A percentile compares a stretch with the other conserved stretches of the same genome.
Evolutionary conservation across 768 basidiomycete species (phyloP).

Genomic region (Jaapia argillacea): DNA sequence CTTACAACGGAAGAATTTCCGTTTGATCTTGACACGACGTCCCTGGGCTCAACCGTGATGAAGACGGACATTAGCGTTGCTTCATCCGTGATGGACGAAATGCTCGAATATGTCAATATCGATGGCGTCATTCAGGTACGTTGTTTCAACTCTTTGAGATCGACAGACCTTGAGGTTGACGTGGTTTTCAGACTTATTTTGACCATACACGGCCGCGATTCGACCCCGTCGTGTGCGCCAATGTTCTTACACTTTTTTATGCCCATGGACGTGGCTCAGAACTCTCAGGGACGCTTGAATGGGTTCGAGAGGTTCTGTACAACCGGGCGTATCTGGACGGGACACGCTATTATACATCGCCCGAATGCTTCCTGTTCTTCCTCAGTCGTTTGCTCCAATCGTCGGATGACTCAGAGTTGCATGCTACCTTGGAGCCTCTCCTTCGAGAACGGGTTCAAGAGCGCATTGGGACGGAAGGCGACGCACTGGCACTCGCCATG

Average conservation of each 20-base stretch:
- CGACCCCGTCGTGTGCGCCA: slow-evolving; percentile 39
- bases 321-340: slow-evolving; percentile 39
- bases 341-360: slow-evolving; percentile 35
- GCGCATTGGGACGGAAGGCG: slow-evolving; percentile 34
- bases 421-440: slow-evolving; percentile 22
- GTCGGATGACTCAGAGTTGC: slow-evolving; percentile 20
- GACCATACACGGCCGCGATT: slow-evolving; percentile 32
- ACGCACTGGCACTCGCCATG: slow-evolving; percentile 40
- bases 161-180: no score
- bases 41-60: slow-evolving; percentile 35
- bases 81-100: slow-evolving; percentile 39
- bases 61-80: slow-evolving; percentile 17
- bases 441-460: slow-evolving; percentile 32
- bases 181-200: slow-evolving; percentile 30
- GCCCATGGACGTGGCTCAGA: slow-evolving; percentile 33
- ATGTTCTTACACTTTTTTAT: slow-evolving; percentile 34
- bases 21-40: slow-evolving; percentile 43
- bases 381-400: slow-evolving; percentile 28
- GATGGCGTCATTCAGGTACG: slow-evolving; percentile 41
- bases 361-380: slow-evolving; percentile 39
- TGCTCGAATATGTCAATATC: slow-evolving; percentile 32
- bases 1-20: slow-evolving; percentile 38
- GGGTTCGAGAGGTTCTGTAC: slow-evolving; percentile 33
- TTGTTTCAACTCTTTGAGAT: not conserved
- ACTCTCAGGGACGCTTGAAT: slow-evolving; percentile 27